A percentile compares a stretch with the other conserved stretches of the same genome.
These are phyloP conservation scores for Wickerhamiella musiphila DNA, from an alignment of 805 yeast species.

Conservation along the genomic window DNA sequence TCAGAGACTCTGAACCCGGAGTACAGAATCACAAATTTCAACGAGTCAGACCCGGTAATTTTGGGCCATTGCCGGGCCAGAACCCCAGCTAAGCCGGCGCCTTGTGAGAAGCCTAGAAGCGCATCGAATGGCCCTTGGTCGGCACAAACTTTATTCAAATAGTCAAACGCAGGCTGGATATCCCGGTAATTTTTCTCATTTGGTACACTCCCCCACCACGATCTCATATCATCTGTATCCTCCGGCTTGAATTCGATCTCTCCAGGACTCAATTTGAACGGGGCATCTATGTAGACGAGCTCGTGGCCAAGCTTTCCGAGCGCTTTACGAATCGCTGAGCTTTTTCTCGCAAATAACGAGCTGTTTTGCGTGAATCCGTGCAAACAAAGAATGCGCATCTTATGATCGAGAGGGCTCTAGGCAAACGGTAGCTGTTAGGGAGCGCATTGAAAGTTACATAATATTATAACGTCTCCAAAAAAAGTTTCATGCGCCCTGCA, in stretches of 20 bases:
- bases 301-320: conserved; percentile 49
- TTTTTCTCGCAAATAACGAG: conserved; percentile 66
- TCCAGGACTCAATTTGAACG: conserved; percentile 41
- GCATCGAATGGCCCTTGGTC: conserved; percentile 76
- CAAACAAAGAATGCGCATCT: conserved; percentile 51
- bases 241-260: conserved; percentile 52
- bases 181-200: conserved; percentile 16
- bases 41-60: conserved; percentile 32
- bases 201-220: conserved; percentile 62
- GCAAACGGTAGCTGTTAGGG: no score
- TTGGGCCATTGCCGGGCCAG: conserved; percentile 35
- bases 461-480: no score
- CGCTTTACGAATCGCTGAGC: conserved; percentile 73
- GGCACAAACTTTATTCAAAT: conserved; percentile 36
- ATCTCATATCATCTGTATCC: conserved; percentile 26
- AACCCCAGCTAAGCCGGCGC: conserved; percentile 73
- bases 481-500: no score
- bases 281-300: conserved; percentile 66
- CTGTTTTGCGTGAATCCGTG: conserved; percentile 78
- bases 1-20: conserved; percentile 35
- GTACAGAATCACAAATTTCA: conserved; percentile 62
- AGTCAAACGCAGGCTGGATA: conserved; percentile 29
- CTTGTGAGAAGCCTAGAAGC: conserved; percentile 82
- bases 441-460: no score
- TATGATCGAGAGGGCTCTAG: no score